Evolutionary conservation across 805 yeast genomes (phyloP).

Genomic region (Wickerhamiella cacticola): DNA sequence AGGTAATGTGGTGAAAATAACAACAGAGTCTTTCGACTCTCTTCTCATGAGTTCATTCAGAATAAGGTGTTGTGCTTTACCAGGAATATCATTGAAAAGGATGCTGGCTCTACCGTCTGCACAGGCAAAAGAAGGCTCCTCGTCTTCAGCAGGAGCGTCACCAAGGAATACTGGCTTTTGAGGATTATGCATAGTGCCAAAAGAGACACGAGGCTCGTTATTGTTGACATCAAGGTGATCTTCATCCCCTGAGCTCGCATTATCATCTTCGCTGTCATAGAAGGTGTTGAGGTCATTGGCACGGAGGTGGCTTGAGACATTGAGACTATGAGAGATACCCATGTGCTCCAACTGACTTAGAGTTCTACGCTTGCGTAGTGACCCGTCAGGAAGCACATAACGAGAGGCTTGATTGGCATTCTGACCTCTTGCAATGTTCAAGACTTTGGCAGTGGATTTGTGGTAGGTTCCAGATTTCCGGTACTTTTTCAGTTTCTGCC

Average conservation of each 20-base stretch:
- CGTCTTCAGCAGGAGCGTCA: neutral
- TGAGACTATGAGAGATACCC: constrained; percentile 72
- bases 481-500: constrained; percentile 55
- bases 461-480: constrained; percentile 28
- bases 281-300: constrained; percentile 13
- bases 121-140: constrained; percentile 2
- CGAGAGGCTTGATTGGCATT: constrained; percentile 13
- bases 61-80: constrained; percentile 79
- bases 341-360: constrained; percentile 57
- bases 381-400: constrained; percentile 19
- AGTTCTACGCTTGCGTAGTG: constrained; percentile 25
- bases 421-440: neutral
- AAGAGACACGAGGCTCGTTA: neutral
- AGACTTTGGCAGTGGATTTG: neutral
- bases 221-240: neutral
- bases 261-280: constrained; percentile 22
- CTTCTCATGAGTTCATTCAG: constrained; percentile 72
- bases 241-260: constrained; percentile 20
- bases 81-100: constrained; percentile 79
- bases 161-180: neutral
- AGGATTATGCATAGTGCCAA: neutral
- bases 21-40: constrained; percentile 51
- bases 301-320: constrained; percentile 16
- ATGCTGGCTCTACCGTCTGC: constrained; percentile 19
- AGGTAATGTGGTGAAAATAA: constrained; percentile 82